Conservation (phyloP, 2,329 filamentous ascomycete genomes). For the Fulvia fulva region DNA sequence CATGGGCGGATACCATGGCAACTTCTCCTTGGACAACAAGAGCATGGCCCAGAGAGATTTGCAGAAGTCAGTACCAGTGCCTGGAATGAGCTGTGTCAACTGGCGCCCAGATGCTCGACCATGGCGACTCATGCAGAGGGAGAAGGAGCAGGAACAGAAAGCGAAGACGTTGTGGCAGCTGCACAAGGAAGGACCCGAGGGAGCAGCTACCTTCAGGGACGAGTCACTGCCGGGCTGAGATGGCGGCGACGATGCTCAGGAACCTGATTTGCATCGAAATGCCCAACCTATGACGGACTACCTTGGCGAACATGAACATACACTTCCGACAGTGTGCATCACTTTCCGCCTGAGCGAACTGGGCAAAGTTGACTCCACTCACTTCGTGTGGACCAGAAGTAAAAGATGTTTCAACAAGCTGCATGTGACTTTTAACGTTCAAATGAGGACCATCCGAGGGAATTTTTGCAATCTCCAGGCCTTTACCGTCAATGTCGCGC, state of each 20-base stretch:
- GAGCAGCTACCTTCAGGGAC: not conserved
- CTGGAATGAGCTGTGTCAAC: constrained; percentile 39
- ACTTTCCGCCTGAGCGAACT: too few relatives aligned
- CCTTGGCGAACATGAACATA: too few relatives aligned
- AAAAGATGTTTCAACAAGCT: too few relatives aligned
- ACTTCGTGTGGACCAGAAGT: too few relatives aligned
- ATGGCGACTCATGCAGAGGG: constrained; percentile 26
- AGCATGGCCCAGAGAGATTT: constrained; percentile 36
- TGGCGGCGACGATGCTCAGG: not conserved
- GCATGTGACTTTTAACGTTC: too few relatives aligned
- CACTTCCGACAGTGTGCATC: too few relatives aligned
- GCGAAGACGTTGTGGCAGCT: constrained; percentile 33
- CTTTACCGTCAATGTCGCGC: too few relatives aligned
- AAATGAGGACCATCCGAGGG: too few relatives aligned
- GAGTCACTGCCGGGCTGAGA: constrained; percentile 11
- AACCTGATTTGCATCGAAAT: too few relatives aligned
- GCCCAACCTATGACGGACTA: too few relatives aligned
- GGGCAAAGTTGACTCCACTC: too few relatives aligned
- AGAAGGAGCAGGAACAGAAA: constrained; percentile 27
- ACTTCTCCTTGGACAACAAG: constrained; percentile 28
- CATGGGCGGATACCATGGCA: constrained; percentile 30
- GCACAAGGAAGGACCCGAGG: constrained; percentile 17
- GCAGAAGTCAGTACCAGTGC: constrained; percentile 37
- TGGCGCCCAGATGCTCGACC: constrained; percentile 37
- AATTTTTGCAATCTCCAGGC: too few relatives aligned